These are phyloP conservation scores for Gossypium rotundifolium DNA, from an alignment of 345 rosid genomes.

Conservation along the genomic window DNA sequence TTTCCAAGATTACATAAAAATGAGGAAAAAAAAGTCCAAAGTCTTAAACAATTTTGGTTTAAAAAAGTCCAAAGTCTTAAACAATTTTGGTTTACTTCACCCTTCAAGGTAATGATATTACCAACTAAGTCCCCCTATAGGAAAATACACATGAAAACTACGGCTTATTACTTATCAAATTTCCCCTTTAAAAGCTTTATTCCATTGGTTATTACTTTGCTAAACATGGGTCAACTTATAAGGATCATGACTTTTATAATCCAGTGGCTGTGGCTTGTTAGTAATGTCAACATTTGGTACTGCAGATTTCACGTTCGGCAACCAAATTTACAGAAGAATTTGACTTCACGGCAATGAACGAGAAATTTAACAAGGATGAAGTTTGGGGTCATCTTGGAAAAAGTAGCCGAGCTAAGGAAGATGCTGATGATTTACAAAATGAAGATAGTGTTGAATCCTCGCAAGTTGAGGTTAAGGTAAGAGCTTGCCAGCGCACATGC, in stretches of 20 bases:
- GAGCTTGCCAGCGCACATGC: not conserved
- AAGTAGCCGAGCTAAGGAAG: constrained; percentile 24
- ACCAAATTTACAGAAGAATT: constrained; percentile 47
- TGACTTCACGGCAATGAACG: constrained; percentile 52
- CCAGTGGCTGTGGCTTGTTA: not conserved
- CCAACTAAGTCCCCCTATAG: not conserved
- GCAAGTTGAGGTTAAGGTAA: constrained; percentile 26
- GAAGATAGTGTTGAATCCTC: constrained; percentile 28
- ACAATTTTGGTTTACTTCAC: not conserved
- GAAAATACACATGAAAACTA: not conserved
- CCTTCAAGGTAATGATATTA: not conserved
- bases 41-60: not conserved
- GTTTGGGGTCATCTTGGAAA: constrained; percentile 58
- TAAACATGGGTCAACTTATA: not conserved
- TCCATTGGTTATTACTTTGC: not conserved
- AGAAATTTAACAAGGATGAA: constrained; percentile 55
- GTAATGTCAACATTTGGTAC: not conserved
- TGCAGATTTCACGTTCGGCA: constrained; percentile 36
- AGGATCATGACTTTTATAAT: not conserved
- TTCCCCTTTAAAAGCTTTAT: not conserved
- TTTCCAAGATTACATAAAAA: not conserved
- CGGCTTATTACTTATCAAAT: not conserved
- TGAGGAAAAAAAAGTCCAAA: not conserved
- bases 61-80: not conserved
- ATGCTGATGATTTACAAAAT: constrained; percentile 27